Conservation (phyloP, 2,329 filamentous ascomycete species). For the Alternaria sp. region DNA sequence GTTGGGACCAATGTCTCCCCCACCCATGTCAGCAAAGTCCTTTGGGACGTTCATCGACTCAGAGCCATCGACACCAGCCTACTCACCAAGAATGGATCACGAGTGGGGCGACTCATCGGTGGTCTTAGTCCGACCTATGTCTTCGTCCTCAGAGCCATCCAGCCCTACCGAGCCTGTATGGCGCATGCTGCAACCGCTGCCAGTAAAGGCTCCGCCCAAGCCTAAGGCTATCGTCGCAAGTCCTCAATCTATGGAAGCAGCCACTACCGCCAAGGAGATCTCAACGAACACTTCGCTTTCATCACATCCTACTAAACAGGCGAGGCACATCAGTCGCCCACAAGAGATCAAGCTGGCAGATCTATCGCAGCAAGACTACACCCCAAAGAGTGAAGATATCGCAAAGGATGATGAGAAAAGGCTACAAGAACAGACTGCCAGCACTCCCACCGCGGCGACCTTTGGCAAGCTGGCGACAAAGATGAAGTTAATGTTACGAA, state of each 20-base stretch:
- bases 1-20: constrained; percentile 37
- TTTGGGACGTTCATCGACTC: constrained; percentile 50
- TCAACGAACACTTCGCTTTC: constrained; percentile 10
- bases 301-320: constrained; percentile 28
- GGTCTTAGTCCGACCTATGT: constrained; percentile 39
- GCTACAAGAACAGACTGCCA: constrained; percentile 15
- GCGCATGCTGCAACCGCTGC: constrained; percentile 43
- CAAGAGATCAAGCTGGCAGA: constrained; percentile 18
- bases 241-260: constrained; percentile 17
- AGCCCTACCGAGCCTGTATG: constrained; percentile 43
- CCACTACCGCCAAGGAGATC: constrained; percentile 14
- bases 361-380: constrained; percentile 23
- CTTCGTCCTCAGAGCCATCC: constrained; percentile 34
- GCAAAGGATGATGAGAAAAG: constrained; percentile 18
- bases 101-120: constrained; percentile 41
- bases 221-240: constrained; percentile 2
- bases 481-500: constrained; percentile 42
- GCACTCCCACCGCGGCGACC: constrained; percentile 27
- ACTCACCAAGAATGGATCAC: constrained; percentile 39
- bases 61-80: constrained; percentile 49
- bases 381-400: constrained; percentile 23
- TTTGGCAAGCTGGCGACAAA: constrained; percentile 41
- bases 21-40: constrained; percentile 48
- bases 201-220: constrained; percentile 20
- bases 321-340: constrained; percentile 5